Conservation (phyloP, 2,329 filamentous ascomycete species). For the Penicillium janthinellum region DNA sequence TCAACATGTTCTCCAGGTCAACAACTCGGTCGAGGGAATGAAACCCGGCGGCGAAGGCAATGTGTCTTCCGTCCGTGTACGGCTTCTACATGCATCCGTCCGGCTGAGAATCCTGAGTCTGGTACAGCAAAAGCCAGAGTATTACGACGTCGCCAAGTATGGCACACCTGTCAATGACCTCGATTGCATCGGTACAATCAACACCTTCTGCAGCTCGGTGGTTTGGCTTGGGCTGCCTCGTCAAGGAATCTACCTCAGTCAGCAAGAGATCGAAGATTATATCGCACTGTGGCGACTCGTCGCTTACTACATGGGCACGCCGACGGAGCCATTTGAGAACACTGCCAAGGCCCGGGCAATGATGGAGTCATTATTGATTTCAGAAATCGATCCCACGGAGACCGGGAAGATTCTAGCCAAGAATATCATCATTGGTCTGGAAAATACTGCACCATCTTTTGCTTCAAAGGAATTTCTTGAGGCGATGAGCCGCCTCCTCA, state of each 20-base stretch:
- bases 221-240: constrained; percentile 70
- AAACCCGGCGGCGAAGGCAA: constrained; percentile 69
- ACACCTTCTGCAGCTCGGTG: constrained; percentile 67
- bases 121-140: constrained; percentile 57
- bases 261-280: constrained; percentile 68
- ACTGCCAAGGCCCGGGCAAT: constrained; percentile 59
- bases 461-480: constrained; percentile 67
- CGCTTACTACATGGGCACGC: constrained; percentile 70
- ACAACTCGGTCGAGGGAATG: constrained; percentile 64
- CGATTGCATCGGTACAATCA: constrained; percentile 71
- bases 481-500: constrained; percentile 69
- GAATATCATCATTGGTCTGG: constrained; percentile 72
- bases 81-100: constrained; percentile 69
- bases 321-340: constrained; percentile 61
- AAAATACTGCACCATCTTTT: constrained; percentile 65
- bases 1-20: constrained; percentile 74
- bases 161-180: constrained; percentile 75
- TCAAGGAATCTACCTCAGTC: constrained; percentile 68
- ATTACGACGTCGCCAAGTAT: constrained; percentile 61
- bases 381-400: constrained; percentile 66
- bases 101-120: constrained; percentile 66
- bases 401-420: constrained; percentile 68
- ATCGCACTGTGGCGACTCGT: constrained; percentile 76
- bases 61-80: constrained; percentile 65
- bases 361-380: constrained; percentile 68